phyloP scores from a whole-genome alignment of 139 green algal genomes.

The Deuterostichococcus epilithicus region DNA sequence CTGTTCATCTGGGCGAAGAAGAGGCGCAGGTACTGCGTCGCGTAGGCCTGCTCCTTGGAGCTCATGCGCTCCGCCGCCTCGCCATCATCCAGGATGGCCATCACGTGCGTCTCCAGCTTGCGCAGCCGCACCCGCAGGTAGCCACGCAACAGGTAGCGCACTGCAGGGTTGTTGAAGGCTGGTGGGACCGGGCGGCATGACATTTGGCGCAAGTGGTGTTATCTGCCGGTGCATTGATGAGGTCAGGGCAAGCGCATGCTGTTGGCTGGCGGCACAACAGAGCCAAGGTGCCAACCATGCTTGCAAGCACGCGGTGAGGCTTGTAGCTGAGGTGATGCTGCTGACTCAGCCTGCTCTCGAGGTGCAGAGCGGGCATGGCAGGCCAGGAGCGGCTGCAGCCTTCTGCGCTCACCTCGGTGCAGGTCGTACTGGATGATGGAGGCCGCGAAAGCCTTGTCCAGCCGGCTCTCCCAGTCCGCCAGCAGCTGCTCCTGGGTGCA shows the following conservation, averaged over 20 bases:
- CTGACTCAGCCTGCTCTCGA: too few relatives aligned
- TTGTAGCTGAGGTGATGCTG: too few relatives aligned
- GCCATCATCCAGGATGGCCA: slow-evolving; percentile 38
- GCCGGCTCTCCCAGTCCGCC: neutral
- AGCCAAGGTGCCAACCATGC: too few relatives aligned
- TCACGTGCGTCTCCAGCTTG: slow-evolving; percentile 43
- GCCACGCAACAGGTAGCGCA: slow-evolving; percentile 40
- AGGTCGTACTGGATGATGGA: neutral
- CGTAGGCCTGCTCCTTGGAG: slow-evolving; percentile 27
- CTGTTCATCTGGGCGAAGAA: neutral
- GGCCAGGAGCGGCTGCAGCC: too few relatives aligned
- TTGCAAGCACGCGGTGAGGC: too few relatives aligned
- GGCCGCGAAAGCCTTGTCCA: neutral
- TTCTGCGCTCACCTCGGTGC: neutral
- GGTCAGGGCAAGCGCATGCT: too few relatives aligned
- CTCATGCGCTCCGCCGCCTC: slow-evolving; percentile 24
- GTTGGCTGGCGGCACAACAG: too few relatives aligned
- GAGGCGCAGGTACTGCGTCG: slow-evolving; percentile 20
- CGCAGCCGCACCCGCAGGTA: slow-evolving; percentile 38
- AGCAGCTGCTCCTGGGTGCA: neutral
- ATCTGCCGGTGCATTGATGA: too few relatives aligned
- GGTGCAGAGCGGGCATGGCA: too few relatives aligned
- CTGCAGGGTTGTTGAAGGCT: neutral
- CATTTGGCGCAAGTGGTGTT: too few relatives aligned
- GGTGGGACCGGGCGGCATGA: too few relatives aligned